A percentile compares a stretch with the other conserved stretches of the same genome.
Evolutionary conservation across 345 rosid genomes (phyloP).

Genomic region (Moricandia moricandioides): DNA sequence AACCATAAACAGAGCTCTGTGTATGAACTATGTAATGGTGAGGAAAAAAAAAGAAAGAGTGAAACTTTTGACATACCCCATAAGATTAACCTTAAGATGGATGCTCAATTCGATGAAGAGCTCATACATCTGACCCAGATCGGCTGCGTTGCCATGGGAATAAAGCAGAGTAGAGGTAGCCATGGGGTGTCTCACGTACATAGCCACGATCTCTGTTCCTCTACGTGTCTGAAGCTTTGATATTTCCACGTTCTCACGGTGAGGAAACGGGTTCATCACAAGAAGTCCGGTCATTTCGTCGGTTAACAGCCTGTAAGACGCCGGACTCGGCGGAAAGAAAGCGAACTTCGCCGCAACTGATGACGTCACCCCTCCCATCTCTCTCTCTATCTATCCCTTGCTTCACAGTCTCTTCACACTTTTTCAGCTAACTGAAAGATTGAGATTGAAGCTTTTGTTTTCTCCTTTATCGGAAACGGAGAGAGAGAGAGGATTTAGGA

Average conservation of each 20-base stretch:
- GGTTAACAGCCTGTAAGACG: slow-evolving; percentile 73
- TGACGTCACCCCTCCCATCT: slow-evolving; percentile 95
- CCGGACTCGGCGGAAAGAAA: slow-evolving; percentile 94
- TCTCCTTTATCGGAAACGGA: slow-evolving; percentile 16
- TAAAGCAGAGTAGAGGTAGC: slow-evolving; percentile 87
- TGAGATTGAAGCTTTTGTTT: slow-evolving; percentile 27
- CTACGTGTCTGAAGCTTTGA: slow-evolving; percentile 72
- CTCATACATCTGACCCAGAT: slow-evolving; percentile 99
- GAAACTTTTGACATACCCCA: slow-evolving; percentile 62
- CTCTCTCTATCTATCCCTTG: slow-evolving; percentile 9
- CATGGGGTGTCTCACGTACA: slow-evolving; percentile 81
- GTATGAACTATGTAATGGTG: not conserved
- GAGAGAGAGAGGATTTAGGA: slow-evolving; percentile 36
- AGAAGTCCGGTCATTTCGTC: slow-evolving; percentile 75
- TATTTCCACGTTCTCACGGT: slow-evolving; percentile 90
- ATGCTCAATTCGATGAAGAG: slow-evolving; percentile 92
- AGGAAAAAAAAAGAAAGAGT: not conserved
- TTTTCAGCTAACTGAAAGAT: slow-evolving; percentile 24
- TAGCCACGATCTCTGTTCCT: slow-evolving; percentile 78
- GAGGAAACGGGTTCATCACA: slow-evolving; percentile 78
- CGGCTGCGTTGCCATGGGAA: slow-evolving; percentile 99
- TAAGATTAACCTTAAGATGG: slow-evolving; percentile 82
- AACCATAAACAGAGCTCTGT: not conserved
- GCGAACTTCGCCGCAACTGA: slow-evolving; percentile 99
- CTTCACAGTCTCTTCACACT: slow-evolving; percentile 7